Evolutionary conservation across 176 grass and related monocot genomes (phyloP), one percentile per base, ranked within the genome.

Genomic region (Aechmea fasciata): DNA sequence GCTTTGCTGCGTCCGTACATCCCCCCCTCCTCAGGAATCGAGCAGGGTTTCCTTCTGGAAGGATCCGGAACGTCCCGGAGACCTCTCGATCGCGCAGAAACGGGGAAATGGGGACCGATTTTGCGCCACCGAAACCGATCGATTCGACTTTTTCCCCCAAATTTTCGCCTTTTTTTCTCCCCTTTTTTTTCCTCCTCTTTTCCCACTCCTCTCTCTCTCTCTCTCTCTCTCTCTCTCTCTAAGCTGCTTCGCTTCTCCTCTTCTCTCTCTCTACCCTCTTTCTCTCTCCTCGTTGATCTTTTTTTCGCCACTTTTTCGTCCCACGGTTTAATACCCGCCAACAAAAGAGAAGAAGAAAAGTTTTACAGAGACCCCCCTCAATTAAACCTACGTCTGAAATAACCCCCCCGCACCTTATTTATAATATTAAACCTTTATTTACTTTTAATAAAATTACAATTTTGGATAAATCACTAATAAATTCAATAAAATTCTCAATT

Each of bases 241-340:
- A 6, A 51, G 52, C 55, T 61, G 13, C 55, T 22, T 22, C 15
- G 13, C n/a, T 13, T 17, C 53, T 22, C 52, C 47, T 15, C 33
- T 15, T 53, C 22, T 53, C 51, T 18, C 9, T 17, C 53, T 22
- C 52, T 61, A 15, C 11, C 70, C 22, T 53, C 51, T 18, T 15
- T 15, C 26, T 48, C 52, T 4, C 1, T 19, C 28, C 70, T 55
- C n/a, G 15, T 62, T 14, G 17, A 14, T 54, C 19, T 53, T 51
- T 18, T 53, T n/a, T 70, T 70, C 50, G 11, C 14, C 15, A 17
- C 2, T 11, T 47, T 14, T 66, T 41, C 64, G 22, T 66, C 26
- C 4, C 24, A 29, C 7, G 52, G 52, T 23, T 72, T 72, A 72
- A 72, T 72, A 72, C 28, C 28, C 52, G 70, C 53, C 70, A 72